These are phyloP conservation scores for Penicillium janthinellum DNA, from an alignment of 2,329 filamentous ascomycete species.

Conservation along the genomic window DNA sequence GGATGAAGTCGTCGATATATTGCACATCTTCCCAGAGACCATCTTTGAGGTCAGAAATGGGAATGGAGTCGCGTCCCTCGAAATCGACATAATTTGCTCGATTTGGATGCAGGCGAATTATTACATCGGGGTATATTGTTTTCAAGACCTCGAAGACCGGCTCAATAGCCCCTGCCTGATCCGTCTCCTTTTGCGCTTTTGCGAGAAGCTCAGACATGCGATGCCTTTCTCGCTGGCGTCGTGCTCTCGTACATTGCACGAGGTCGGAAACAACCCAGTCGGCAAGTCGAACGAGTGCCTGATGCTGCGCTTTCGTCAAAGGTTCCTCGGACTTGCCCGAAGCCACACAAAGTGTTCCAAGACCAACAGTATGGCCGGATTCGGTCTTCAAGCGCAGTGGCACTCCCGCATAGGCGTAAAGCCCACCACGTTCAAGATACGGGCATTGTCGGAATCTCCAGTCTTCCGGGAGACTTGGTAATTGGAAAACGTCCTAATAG, in stretches of 20 bases:
- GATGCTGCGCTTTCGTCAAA: constrained; percentile 13
- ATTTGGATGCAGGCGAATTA: constrained; percentile 5
- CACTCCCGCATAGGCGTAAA: constrained; percentile 18
- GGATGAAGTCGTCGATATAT: constrained; percentile 11
- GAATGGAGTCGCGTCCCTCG: constrained; percentile 4
- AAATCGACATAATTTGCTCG: constrained; percentile 6
- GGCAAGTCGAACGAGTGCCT: constrained; percentile 12
- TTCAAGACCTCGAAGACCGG: constrained; percentile 4
- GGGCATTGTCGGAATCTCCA: constrained; percentile 17
- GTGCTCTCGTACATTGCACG: constrained; percentile 7
- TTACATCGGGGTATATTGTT: constrained; percentile 6
- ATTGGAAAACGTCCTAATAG: constrained; percentile 11
- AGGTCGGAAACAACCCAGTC: constrained; percentile 19
- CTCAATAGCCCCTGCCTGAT: not conserved
- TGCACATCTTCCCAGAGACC: constrained; percentile 15
- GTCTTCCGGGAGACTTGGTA: constrained; percentile 16
- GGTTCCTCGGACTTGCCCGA: constrained; percentile 12
- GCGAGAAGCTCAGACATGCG: constrained; percentile 15
- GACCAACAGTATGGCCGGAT: constrained; percentile 12
- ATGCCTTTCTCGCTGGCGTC: constrained; percentile 10
- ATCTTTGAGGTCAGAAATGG: constrained; percentile 3
- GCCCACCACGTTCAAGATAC: constrained; percentile 13
- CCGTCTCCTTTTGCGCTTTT: not conserved
- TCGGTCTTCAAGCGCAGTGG: constrained; percentile 19
- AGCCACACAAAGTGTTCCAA: constrained; percentile 18